These are phyloP conservation scores for Acanthamoeba culbertsoni DNA, from an alignment of 208 protist species.

Conservation along the genomic window DNA sequence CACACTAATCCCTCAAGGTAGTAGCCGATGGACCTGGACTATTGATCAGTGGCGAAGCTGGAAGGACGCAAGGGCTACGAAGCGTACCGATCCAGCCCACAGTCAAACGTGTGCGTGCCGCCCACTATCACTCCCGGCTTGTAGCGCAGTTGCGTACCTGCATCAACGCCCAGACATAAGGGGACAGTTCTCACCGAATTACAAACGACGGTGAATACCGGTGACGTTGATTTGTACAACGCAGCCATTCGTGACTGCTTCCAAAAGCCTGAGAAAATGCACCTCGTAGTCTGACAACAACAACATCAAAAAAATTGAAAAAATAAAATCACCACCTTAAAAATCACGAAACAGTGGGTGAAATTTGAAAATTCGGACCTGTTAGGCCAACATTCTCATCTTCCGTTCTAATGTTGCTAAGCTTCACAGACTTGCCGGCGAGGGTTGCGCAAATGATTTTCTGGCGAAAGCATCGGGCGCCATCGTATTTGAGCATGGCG, in stretches of 20 bases:
- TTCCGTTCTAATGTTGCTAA: slow-evolving; percentile 78
- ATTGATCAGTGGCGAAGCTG: slow-evolving; percentile 28
- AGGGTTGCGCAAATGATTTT: slow-evolving; percentile 78
- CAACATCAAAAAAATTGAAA: not conserved
- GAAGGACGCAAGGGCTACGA: slow-evolving; percentile 63
- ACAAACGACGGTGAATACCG: too few species aligned
- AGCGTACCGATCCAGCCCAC: slow-evolving; percentile 57
- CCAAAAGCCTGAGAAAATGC: slow-evolving; percentile 83
- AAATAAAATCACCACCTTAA: too few species aligned
- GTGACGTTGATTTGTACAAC: slow-evolving; percentile 82
- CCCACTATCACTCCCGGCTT: slow-evolving; percentile 82
- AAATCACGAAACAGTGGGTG: too few species aligned
- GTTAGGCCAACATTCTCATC: slow-evolving; percentile 75
- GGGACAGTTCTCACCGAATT: not conserved
- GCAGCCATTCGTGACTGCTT: slow-evolving; percentile 86
- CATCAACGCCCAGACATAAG: not conserved
- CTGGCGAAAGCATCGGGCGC: slow-evolving; percentile 77
- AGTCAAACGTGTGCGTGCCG: slow-evolving; percentile 81
- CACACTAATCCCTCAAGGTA: slow-evolving; percentile 79
- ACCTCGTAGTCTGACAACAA: slow-evolving; percentile 82
- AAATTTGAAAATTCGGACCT: too few species aligned
- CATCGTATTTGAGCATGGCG: slow-evolving; percentile 60
- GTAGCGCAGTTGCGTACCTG: slow-evolving; percentile 76
- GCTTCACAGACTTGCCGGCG: slow-evolving; percentile 69
- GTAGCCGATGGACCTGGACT: slow-evolving; percentile 76